Conservation (phyloP, 108 stramenopile genomes). For the Halocafeteria seosinensis region DNA sequence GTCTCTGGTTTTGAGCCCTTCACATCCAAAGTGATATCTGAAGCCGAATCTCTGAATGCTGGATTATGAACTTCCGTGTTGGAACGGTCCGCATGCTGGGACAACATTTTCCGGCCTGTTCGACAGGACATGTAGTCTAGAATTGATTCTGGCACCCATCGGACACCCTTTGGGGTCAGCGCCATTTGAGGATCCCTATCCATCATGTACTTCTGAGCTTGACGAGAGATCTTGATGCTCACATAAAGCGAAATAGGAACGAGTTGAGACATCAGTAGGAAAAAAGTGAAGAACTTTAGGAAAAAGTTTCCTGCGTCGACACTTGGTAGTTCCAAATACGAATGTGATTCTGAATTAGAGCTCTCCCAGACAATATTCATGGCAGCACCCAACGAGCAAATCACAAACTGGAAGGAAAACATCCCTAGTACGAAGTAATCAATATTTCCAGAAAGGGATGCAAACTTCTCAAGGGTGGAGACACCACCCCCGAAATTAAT, state of each 20-base stretch:
- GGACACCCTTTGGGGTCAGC: too few relatives aligned
- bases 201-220: constrained; percentile 30
- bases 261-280: constrained; percentile 37
- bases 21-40: too few relatives aligned
- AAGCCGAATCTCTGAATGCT: too few relatives aligned
- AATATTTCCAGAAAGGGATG: constrained; percentile 21
- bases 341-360: neutral
- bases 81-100: too few relatives aligned
- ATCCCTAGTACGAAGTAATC: constrained; percentile 20
- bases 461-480: constrained; percentile 10
- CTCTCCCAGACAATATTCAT: constrained; percentile 11
- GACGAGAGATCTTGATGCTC: constrained; percentile 33
- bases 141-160: too few relatives aligned
- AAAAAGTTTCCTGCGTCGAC: constrained; percentile 1
- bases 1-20: neutral
- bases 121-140: too few relatives aligned
- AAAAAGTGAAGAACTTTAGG: constrained; percentile 30
- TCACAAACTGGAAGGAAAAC: constrained; percentile 1
- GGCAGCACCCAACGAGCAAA: constrained; percentile 26
- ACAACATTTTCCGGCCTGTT: too few relatives aligned
- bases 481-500: constrained; percentile 29
- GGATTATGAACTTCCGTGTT: too few relatives aligned
- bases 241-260: constrained; percentile 52
- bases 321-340: neutral
- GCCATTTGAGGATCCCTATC: constrained; percentile 13